Percentiles rank a stretch among this genome's conserved stretches.
Evolutionary conservation across 257 asterid species (phyloP).

Genomic region (Plantago ovata): DNA sequence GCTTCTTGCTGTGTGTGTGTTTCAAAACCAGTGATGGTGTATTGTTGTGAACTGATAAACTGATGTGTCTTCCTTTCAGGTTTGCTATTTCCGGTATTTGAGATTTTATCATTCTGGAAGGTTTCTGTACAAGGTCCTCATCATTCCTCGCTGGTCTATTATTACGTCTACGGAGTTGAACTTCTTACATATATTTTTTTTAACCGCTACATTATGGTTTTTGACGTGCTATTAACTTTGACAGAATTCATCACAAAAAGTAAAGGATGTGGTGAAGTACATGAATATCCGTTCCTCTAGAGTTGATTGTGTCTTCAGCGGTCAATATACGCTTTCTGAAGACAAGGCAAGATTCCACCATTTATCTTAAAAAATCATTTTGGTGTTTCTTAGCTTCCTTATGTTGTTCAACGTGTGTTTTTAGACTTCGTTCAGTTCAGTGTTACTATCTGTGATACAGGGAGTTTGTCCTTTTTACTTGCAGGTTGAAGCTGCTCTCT

Average conservation of each 20-base stretch:
- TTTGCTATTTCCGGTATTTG: slow-evolving; percentile 89
- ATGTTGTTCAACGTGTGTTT: slow-evolving; percentile 3
- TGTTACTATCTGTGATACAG: background rate
- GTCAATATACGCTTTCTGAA: slow-evolving; percentile 74
- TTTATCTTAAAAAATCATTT: background rate
- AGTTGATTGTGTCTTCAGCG: slow-evolving; percentile 61
- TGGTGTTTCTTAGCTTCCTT: background rate
- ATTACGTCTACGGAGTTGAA: background rate
- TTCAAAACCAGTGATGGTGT: no score
- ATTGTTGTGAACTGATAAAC: no score
- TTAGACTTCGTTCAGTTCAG: no score
- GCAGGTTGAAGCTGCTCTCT: slow-evolving; percentile 91
- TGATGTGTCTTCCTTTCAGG: slow-evolving; percentile 49
- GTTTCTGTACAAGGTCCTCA: slow-evolving; percentile 78
- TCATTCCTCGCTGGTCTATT: slow-evolving; percentile 12
- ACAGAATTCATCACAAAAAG: slow-evolving; percentile 82
- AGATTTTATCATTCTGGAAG: slow-evolving; percentile 94
- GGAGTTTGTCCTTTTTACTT: background rate
- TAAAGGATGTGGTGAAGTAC: slow-evolving; percentile 78
- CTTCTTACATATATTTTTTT: background rate
- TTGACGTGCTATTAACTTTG: slow-evolving; percentile 13
- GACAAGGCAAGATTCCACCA: slow-evolving; percentile 58
- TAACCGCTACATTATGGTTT: background rate
- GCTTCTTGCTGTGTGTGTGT: no score
- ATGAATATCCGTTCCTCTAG: slow-evolving; percentile 70